Conservation (phyloP, 2,329 filamentous ascomycete species). For the Colletotrichum plurivorum region DNA sequence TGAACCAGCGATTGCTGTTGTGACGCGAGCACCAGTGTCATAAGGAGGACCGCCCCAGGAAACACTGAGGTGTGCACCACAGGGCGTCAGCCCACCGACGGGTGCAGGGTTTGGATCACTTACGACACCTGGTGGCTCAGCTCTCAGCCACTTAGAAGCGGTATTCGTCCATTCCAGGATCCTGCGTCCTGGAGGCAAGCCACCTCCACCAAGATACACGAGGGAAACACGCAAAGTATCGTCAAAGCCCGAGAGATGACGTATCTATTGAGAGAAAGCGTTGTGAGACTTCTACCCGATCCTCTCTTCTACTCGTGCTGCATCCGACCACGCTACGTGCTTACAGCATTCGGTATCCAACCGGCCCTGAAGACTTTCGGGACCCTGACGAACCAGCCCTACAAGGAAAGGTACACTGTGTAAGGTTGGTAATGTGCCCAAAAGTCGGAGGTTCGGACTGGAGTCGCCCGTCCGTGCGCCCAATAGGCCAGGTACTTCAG, state of each 20-base stretch:
- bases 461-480: constrained; percentile 14
- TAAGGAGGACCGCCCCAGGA: too few relatives aligned
- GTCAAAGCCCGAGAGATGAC: constrained; percentile 27
- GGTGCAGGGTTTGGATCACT: constrained; percentile 31
- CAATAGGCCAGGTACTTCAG: neutral
- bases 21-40: too few relatives aligned
- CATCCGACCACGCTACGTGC: neutral
- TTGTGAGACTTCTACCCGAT: neutral
- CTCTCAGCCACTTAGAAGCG: constrained; percentile 27
- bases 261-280: neutral
- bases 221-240: constrained; percentile 26
- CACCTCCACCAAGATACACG: constrained; percentile 21
- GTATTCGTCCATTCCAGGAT: neutral
- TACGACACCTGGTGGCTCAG: constrained; percentile 39
- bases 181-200: constrained; percentile 8
- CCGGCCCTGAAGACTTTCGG: neutral
- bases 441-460: constrained; percentile 7
- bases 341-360: neutral
- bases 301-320: neutral
- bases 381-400: constrained; percentile 25
- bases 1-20: too few relatives aligned
- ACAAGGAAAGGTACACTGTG: neutral
- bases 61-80: neutral
- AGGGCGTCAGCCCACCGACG: constrained; percentile 23
- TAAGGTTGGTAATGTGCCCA: neutral